Percentiles rank a stretch among this genome's conserved stretches.
phyloP scores from a whole-genome alignment of 495 filamentous ascomycete species.

The Xylaria flabelliformis region DNA sequence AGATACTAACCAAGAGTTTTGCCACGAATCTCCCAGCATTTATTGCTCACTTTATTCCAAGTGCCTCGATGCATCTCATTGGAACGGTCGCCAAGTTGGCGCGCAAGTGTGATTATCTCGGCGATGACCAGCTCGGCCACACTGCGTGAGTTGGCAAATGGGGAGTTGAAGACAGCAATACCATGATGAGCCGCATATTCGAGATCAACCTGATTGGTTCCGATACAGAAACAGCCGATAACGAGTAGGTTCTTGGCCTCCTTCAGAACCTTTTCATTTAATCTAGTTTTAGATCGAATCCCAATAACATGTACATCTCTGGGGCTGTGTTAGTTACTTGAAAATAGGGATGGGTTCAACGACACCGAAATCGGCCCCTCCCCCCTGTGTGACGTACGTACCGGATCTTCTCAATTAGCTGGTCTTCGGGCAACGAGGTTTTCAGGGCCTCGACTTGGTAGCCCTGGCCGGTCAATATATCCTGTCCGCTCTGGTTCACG shows the following conservation, averaged over 20 bases:
- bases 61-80: constrained; percentile 93
- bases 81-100: constrained; percentile 91
- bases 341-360: constrained; percentile 21
- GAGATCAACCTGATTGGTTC: constrained; percentile 97
- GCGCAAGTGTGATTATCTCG: constrained; percentile 89
- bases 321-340: constrained; percentile 23
- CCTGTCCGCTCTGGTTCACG: constrained; percentile 86
- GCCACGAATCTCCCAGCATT: constrained; percentile 97
- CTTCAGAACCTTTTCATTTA: constrained; percentile 81
- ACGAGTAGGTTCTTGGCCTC: constrained; percentile 95
- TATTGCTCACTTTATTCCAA: constrained; percentile 97
- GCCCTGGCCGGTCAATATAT: constrained; percentile 82
- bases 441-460: constrained; percentile 96
- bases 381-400: constrained; percentile 48
- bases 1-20: constrained; percentile 80
- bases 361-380: constrained; percentile 9
- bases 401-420: constrained; percentile 97
- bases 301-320: constrained; percentile 98
- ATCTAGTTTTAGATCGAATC: constrained; percentile 96
- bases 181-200: constrained; percentile 89
- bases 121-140: constrained; percentile 95
- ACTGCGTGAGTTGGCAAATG: constrained; percentile 95
- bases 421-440: constrained; percentile 85
- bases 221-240: constrained; percentile 98
- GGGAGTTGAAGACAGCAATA: constrained; percentile 98